phyloP scores from a whole-genome alignment of 768 basidiomycete genomes.

The Serendipita indica region DNA sequence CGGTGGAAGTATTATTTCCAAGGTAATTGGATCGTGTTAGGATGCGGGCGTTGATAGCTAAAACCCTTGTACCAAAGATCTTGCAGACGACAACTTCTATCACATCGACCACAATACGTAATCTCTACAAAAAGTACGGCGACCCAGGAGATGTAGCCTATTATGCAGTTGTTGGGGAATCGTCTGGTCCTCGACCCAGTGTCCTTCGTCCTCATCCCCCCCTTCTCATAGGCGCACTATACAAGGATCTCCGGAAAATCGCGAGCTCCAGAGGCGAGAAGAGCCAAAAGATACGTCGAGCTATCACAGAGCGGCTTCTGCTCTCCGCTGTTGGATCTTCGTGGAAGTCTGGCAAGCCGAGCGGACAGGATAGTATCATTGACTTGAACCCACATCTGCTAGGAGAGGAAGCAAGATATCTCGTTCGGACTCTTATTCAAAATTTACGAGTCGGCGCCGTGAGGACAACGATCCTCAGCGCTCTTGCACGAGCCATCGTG shows the following conservation, averaged over 20 bases:
- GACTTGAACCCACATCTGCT: not conserved
- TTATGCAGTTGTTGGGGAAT: constrained; percentile 29
- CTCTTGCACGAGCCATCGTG: constrained; percentile 64
- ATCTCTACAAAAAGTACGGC: constrained; percentile 55
- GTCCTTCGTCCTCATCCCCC: constrained; percentile 57
- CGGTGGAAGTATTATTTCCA: constrained; percentile 50
- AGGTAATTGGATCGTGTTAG: constrained; percentile 57
- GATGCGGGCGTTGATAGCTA: not conserved
- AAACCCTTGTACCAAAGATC: not conserved
- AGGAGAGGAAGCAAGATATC: constrained; percentile 71
- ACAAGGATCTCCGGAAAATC: constrained; percentile 52
- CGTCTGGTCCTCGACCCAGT: constrained; percentile 35
- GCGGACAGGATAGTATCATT: not conserved
- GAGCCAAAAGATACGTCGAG: constrained; percentile 59
- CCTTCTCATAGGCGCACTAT: constrained; percentile 48
- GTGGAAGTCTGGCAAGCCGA: not conserved
- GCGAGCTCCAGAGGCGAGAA: constrained; percentile 57
- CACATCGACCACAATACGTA: constrained; percentile 39
- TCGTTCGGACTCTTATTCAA: constrained; percentile 57
- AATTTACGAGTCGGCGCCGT: constrained; percentile 83
- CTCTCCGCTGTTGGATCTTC: constrained; percentile 46
- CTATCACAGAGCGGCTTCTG: constrained; percentile 66
- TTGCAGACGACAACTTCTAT: constrained; percentile 12
- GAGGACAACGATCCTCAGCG: constrained; percentile 62
- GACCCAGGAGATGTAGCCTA: constrained; percentile 85